Evolutionary conservation across 768 basidiomycete species (phyloP), one percentile per base, ranked within the genome.

Genomic region (Kwoniella shandongensis): DNA sequence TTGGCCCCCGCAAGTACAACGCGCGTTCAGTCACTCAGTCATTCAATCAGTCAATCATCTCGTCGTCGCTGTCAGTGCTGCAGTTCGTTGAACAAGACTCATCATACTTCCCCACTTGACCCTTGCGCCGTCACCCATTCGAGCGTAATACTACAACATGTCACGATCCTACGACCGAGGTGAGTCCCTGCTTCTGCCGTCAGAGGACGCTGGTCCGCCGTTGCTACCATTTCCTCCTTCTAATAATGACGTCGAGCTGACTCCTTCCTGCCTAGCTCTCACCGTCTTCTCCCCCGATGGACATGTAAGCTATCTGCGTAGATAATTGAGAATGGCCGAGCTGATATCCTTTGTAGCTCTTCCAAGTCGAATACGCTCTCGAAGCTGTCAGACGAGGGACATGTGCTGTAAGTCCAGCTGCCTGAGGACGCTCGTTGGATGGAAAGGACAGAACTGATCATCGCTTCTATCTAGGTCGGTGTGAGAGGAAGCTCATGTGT

Each of bases 241-340:
- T 6, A 32, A 13, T 32, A 32, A 32, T 32, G 32, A 32, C 32
- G 32, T 6, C 13, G 32, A 32, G 42, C 39, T 27, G 30, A 64
- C 54, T 20, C 11, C 54, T 27, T 50, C 3, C 35, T 25, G 8
- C 22, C 10, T 45, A 96, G 93, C 93, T 44, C 86, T 98, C 63
- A 98, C 94, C 63, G 91, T 94, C 74, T 94, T 96, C 82, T 96
- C 92, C 40, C 94, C 94, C 57, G 96, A 98, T 81, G 96, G 96
- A 17, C 96, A 99, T 81, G 81, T 99, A 68, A 70, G 75, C 62
- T 51, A n/a, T 22, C 41, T 2, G 15, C 3, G 10, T 17, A 5
- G 8, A 25, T 29, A 54, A 48, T 46, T 1, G 35, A 25, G 41
- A 29, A 39, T 36, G 48, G 54, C 47, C 39, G 42, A 54, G n/a